These are phyloP conservation scores for Candida freyschussii DNA, from an alignment of 1,139 yeast species.

Conservation along the genomic window DNA sequence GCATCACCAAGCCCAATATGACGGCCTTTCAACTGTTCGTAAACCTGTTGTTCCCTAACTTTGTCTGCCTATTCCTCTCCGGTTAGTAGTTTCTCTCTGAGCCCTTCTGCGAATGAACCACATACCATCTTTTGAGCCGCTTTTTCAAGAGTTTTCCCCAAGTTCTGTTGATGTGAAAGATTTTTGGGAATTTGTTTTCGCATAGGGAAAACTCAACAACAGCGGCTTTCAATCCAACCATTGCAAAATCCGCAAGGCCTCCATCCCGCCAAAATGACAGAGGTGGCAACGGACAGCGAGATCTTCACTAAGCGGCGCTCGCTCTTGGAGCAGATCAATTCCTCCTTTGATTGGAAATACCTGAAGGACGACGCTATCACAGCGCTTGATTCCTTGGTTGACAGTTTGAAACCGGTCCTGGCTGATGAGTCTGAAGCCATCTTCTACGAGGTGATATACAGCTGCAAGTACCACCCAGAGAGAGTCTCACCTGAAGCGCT, in stretches of 20 bases:
- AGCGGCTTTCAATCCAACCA: background rate
- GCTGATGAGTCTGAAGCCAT: conserved; percentile 4
- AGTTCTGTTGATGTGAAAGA: too few relatives aligned
- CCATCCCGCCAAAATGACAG: background rate
- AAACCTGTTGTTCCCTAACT: conserved; percentile 59
- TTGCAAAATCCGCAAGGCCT: background rate
- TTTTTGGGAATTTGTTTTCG: too few relatives aligned
- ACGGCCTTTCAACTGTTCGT: conserved; percentile 54
- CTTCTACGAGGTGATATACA: conserved; percentile 20
- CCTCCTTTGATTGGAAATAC: conserved; percentile 13
- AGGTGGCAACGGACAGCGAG: background rate
- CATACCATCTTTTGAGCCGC: conserved; percentile 5
- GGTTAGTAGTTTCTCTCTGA: conserved; percentile 3
- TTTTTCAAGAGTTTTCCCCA: too few relatives aligned
- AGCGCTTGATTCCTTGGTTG: background rate
- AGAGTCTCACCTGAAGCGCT: conserved; percentile 12
- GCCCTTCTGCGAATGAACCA: too few relatives aligned
- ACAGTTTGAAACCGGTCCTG: background rate
- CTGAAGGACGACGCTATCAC: conserved; percentile 13
- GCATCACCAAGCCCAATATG: conserved; percentile 71
- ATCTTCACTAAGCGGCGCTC: conserved; percentile 4
- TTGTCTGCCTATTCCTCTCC: conserved; percentile 50
- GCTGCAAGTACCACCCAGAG: conserved; percentile 16
- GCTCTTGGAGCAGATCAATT: conserved; percentile 2
- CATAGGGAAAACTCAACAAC: background rate